Evolutionary conservation across 1,139 yeast species (phyloP).

Genomic region (Lodderomyces jiufengensis): DNA sequence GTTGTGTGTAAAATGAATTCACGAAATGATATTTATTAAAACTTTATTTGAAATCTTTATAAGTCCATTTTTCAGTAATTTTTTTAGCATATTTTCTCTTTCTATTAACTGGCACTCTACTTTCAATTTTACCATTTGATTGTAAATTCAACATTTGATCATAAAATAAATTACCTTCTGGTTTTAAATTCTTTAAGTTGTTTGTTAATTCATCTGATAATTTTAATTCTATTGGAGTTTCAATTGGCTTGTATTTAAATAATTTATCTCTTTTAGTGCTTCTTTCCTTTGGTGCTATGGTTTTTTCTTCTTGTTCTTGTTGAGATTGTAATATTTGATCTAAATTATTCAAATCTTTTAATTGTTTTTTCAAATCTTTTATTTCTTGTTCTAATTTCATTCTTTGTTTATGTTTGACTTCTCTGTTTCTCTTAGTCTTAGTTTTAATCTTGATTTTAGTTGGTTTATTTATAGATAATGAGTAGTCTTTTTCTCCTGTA

Average conservation of each 20-base stretch:
- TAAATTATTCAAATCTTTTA: conserved; percentile 56
- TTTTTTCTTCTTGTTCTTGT: conserved; percentile 17
- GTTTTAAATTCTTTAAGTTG: conserved; percentile 76
- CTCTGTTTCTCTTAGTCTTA: conserved; percentile 68
- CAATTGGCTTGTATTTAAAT: conserved; percentile 55
- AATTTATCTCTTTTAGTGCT: conserved; percentile 25
- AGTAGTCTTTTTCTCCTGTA: conserved; percentile 25
- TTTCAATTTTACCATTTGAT: conserved; percentile 79
- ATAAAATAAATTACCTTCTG: conserved; percentile 85
- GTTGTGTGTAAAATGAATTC: not conserved
- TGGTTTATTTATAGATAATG: conserved; percentile 70
- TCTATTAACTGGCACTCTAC: conserved; percentile 69
- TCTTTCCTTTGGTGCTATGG: conserved; percentile 19
- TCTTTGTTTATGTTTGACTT: conserved; percentile 62
- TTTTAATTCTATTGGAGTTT: conserved; percentile 76
- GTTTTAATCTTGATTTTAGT: conserved; percentile 72
- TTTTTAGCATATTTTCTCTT: conserved; percentile 67
- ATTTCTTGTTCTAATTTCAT: conserved; percentile 53
- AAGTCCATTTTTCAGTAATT: conserved; percentile 87
- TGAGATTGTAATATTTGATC: conserved; percentile 47
- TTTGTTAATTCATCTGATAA: conserved; percentile 85
- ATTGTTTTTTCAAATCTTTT: conserved; percentile 52
- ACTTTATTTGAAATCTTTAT: conserved; percentile 73
- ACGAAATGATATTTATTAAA: not conserved
- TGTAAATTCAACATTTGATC: conserved; percentile 83